A percentile compares a stretch with the other conserved stretches of the same genome.
Conservation (phyloP, 192 early-diverging fungal species). For the Backusella psychrophila region DNA sequence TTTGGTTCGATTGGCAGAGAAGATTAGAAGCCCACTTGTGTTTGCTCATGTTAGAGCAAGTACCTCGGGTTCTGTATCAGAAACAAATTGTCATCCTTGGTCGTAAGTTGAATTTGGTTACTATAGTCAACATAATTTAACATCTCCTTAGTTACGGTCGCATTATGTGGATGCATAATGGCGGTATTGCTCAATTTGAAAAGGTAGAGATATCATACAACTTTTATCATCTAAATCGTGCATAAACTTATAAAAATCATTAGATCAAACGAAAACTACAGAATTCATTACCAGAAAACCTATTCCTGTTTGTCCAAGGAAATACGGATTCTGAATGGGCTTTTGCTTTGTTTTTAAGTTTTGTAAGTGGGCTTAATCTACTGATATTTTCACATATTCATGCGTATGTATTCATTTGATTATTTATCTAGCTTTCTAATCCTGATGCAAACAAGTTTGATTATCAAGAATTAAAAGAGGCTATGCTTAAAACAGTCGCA, state of each 20-base stretch:
- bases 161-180: conserved; percentile 87
- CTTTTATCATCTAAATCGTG: background rate
- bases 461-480: conserved; percentile 58
- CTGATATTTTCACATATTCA: background rate
- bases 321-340: conserved; percentile 82
- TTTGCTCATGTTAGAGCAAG: conserved; percentile 82
- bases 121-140: background rate
- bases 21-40: conserved; percentile 69
- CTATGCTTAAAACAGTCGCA: conserved; percentile 75
- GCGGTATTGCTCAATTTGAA: conserved; percentile 63
- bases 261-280: conserved; percentile 70
- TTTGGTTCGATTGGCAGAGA: conserved; percentile 70
- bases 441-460: conserved; percentile 50
- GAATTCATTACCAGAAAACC: conserved; percentile 59
- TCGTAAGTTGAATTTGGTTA: conserved; percentile 33
- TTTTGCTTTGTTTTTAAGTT: conserved; percentile 76
- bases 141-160: conserved; percentile 45
- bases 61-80: conserved; percentile 70
- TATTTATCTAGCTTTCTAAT: conserved; percentile 32
- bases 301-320: conserved; percentile 70
- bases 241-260: background rate
- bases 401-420: background rate
- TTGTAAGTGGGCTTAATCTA: conserved; percentile 41
- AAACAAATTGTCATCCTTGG: conserved; percentile 75
- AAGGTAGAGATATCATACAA: conserved; percentile 29